phyloP scores from a whole-genome alignment of 2,329 filamentous ascomycete species.

The Tolypocladium ovalisporum region DNA sequence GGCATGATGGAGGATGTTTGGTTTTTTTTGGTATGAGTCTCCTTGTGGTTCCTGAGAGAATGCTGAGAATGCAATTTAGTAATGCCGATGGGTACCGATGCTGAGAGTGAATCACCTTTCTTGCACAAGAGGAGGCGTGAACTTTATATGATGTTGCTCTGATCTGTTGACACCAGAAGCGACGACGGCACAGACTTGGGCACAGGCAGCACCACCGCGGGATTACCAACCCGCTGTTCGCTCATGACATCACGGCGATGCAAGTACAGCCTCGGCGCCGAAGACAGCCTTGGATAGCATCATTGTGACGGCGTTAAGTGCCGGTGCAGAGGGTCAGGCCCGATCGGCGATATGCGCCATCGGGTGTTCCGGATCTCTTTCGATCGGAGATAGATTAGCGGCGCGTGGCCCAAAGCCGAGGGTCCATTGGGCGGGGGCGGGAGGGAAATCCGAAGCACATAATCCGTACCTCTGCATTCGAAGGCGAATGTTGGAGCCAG shows the following conservation, averaged over 20 bases:
- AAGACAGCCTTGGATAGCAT: background rate
- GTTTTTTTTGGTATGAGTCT: background rate
- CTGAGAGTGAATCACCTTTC: background rate
- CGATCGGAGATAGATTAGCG: background rate
- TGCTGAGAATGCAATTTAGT: background rate
- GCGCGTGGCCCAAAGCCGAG: background rate
- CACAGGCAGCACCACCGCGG: background rate
- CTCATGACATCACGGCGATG: background rate
- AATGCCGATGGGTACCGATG: background rate
- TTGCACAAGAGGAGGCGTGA: background rate
- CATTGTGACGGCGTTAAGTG: background rate
- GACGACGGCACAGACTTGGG: background rate
- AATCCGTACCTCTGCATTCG: too few relatives aligned
- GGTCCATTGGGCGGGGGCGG: background rate
- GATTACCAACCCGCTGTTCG: background rate
- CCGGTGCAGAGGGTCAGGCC: background rate
- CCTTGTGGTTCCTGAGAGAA: too few relatives aligned
- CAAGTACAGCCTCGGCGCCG: background rate
- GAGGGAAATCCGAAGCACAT: background rate
- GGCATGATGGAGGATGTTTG: constrained; percentile 9
- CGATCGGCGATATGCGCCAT: background rate
- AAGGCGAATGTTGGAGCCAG: too few relatives aligned
- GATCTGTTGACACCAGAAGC: background rate
- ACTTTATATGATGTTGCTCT: background rate
- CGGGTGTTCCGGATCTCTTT: background rate